Evolutionary conservation across 1,284 basidiomycete genomes (phyloP).

Genomic region (Marasmius tenuissimus): DNA sequence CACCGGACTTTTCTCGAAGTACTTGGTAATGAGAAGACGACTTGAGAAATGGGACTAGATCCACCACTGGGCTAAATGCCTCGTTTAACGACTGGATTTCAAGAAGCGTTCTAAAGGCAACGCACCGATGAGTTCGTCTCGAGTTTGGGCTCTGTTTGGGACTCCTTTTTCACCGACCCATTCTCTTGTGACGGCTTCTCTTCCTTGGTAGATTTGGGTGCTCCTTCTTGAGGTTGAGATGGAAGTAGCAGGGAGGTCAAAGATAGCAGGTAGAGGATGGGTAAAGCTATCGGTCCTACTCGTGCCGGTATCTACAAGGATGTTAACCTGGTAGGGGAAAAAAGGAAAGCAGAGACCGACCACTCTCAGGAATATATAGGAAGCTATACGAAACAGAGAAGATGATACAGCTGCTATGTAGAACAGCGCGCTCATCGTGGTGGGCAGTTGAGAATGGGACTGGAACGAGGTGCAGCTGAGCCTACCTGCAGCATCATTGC

Average conservation of each 20-base stretch:
- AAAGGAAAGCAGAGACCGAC: slow-evolving; percentile 24
- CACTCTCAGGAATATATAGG: slow-evolving; percentile 42
- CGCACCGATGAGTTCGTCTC: neutral
- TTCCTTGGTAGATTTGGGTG: slow-evolving; percentile 2
- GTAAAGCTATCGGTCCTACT: slow-evolving; percentile 29
- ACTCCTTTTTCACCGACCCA: neutral
- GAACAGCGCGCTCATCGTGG: neutral
- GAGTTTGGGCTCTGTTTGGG: neutral
- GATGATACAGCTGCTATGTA: slow-evolving; percentile 24
- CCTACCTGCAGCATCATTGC: neutral
- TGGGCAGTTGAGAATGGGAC: neutral
- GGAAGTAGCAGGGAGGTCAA: slow-evolving; percentile 19
- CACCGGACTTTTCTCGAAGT: slow-evolving; percentile 34
- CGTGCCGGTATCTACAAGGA: slow-evolving; percentile 33
- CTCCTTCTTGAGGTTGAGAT: slow-evolving; percentile 4
- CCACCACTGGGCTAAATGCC: slow-evolving; percentile 1
- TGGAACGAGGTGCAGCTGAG: too few relatives aligned
- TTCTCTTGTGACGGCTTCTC: neutral
- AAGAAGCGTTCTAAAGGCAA: neutral
- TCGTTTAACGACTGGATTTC: neutral
- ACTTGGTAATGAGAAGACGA: slow-evolving; percentile 48
- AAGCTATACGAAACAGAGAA: slow-evolving; percentile 35
- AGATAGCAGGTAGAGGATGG: slow-evolving; percentile 26
- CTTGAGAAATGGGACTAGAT: slow-evolving; percentile 17
- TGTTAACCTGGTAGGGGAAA: neutral